phyloP scores from a whole-genome alignment of 257 asterid species.

The Lantana camara region DNA sequence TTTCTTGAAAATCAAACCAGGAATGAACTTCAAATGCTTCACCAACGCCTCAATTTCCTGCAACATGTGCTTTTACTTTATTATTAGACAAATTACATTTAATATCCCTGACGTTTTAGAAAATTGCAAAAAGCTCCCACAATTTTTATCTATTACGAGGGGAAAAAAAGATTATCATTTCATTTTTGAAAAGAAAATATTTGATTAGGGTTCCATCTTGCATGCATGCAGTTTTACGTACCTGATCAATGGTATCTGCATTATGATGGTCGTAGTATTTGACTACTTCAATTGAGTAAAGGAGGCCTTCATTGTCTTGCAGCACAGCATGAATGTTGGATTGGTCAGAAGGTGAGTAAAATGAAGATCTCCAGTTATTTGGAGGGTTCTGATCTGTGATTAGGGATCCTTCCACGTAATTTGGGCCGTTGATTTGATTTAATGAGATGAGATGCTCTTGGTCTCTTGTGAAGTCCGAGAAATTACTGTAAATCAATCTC shows the following conservation, averaged over 20 bases:
- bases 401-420: slow-evolving; percentile 63
- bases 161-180: no score
- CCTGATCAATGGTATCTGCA: slow-evolving; percentile 37
- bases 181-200: no score
- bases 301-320: slow-evolving; percentile 27
- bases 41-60: slow-evolving; percentile 46
- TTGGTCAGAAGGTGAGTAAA: slow-evolving; percentile 44
- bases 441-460: slow-evolving; percentile 50
- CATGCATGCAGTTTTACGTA: slow-evolving; percentile 7
- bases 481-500: slow-evolving; percentile 44
- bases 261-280: slow-evolving; percentile 50
- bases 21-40: slow-evolving; percentile 35
- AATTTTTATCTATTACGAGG: no score
- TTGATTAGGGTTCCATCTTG: no score
- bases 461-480: slow-evolving; percentile 43
- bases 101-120: no score
- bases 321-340: slow-evolving; percentile 43
- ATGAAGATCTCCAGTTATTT: slow-evolving; percentile 67
- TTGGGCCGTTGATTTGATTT: slow-evolving; percentile 14
- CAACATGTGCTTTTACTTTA: neutral
- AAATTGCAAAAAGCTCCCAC: no score
- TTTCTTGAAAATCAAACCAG: slow-evolving; percentile 43
- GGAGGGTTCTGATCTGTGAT: slow-evolving; percentile 32
- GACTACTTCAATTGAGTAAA: slow-evolving; percentile 54
- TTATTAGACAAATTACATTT: no score